Evolutionary conservation across 2,329 filamentous ascomycete species (phyloP).

Genomic region (Bipolaris victoriae): DNA sequence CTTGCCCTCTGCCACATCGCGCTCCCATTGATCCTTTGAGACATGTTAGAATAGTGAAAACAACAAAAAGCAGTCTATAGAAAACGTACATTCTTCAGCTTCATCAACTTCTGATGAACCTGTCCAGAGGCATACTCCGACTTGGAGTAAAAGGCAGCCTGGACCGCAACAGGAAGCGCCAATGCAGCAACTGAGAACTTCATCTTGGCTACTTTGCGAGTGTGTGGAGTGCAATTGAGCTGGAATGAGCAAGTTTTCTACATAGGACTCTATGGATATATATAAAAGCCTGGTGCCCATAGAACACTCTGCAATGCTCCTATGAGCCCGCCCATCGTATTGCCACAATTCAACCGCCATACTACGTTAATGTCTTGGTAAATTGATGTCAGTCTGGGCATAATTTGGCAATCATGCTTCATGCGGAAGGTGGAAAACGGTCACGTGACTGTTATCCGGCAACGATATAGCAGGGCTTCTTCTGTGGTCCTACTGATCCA

Average conservation of each 20-base stretch:
- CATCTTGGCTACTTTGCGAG: conserved; percentile 25
- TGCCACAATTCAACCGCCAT: conserved; percentile 4
- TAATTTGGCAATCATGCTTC: conserved; percentile 18
- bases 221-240: conserved; percentile 28
- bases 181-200: conserved; percentile 33
- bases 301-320: not conserved
- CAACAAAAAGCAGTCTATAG: not conserved
- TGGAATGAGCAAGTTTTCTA: conserved; percentile 29
- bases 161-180: conserved; percentile 28
- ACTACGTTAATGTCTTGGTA: conserved; percentile 17
- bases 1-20: conserved; percentile 27
- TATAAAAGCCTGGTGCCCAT: conserved; percentile 16
- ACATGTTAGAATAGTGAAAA: not conserved
- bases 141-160: conserved; percentile 30
- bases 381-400: conserved; percentile 13
- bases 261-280: conserved; percentile 17
- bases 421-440: conserved; percentile 18
- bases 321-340: conserved; percentile 1
- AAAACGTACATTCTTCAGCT: conserved; percentile 31
- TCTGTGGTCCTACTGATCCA: not conserved
- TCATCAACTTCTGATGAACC: conserved; percentile 35
- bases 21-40: conserved; percentile 30
- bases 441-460: not conserved
- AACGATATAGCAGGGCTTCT: not conserved
- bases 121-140: conserved; percentile 33